Percentiles rank a stretch among this genome's conserved stretches.
Evolutionary conservation across 257 asterid species (phyloP).

Genomic region (Phtheirospermum japonicum): DNA sequence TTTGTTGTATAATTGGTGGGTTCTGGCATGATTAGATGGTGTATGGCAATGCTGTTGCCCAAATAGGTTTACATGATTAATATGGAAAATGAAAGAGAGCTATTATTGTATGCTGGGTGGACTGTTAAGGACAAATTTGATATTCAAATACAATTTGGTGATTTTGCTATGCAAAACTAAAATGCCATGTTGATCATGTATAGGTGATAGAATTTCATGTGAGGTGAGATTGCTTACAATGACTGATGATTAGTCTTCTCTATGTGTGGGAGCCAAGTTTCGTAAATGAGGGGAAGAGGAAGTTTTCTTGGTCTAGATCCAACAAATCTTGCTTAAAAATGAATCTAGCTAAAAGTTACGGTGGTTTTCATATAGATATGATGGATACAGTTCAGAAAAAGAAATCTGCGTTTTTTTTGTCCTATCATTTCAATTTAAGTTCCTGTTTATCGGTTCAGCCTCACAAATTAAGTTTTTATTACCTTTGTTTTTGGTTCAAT

Average conservation of each 20-base stretch:
- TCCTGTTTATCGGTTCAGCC: not conserved
- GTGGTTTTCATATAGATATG: not conserved
- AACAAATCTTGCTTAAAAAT: not conserved
- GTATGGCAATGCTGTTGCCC: not conserved
- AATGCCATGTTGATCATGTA: no score
- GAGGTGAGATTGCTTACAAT: not conserved
- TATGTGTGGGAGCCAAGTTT: not conserved
- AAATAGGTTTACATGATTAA: not conserved
- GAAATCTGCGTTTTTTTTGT: not conserved
- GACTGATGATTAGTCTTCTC: not conserved
- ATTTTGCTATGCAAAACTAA: slow-evolving; percentile 2
- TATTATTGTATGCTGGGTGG: not conserved
- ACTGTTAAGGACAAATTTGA: slow-evolving; percentile 8
- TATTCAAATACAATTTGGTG: not conserved
- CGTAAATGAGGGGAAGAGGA: not conserved
- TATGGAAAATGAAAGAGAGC: slow-evolving; percentile 1
- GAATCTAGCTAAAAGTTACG: not conserved
- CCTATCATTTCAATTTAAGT: not conserved
- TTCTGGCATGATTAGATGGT: slow-evolving; percentile 6
- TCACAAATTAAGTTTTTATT: no score
- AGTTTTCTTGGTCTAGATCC: not conserved
- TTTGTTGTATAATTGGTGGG: slow-evolving; percentile 13
- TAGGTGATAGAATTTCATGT: slow-evolving; percentile 10
- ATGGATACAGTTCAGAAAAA: not conserved
- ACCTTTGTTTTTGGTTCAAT: no score